Base-by-base conservation (phyloP, 352 stramenopile genomes). In the Phytophthora fragariaefolia region DNA sequence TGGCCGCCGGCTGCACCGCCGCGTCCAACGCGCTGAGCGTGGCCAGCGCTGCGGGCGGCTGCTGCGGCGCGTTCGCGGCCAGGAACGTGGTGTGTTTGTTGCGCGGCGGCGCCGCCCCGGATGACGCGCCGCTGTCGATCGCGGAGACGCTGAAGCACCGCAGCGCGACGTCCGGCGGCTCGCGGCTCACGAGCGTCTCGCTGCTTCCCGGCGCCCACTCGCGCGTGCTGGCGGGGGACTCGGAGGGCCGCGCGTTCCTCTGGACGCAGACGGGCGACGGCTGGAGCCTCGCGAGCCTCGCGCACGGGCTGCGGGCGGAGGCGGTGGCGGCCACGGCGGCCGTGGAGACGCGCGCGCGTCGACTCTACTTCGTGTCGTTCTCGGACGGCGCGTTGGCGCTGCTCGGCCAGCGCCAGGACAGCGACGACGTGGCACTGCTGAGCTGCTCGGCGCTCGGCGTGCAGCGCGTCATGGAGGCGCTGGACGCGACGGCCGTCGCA, bases 151-250 rank as follows among this genome's bases (percentile, higher is more conserved):
- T 92, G 48, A 81, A 86, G 63, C 81, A 89, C 54, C 64, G 60
- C 24, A 62, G 76, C 13, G 24, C 57, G 10, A 73, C 66, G 0
- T 55, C 50, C 0, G 61, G 77, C 15, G 6, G 50, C 36, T 69
- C 83, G 53, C 79, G 70, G 48, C 68, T 91, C 45, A 90, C 82
- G 20, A 79, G 68, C 56, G 67, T 91, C 3, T 62, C 49, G 45
- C 36, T 92, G 24, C 60, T 74, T 42, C 26, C 9, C 9, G 47
- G 47, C 3, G 46, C 30, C n/a, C 28, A 56, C 36, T 61, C 17
- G 28, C 66, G 58, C 13, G 76, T 92, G 24, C n/a, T 92, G 3
- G 84, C 80, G 3, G 84, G 82, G 6, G 80, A 92, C 62, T 86
- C 82, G 46, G 72, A 87, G 50, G 82, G 84, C 22, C 72, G 74